A percentile compares a stretch with the other conserved stretches of the same genome.
These are phyloP conservation scores for Neonothopanus nambi DNA, from an alignment of 1,284 basidiomycete genomes.

Conservation along the genomic window DNA sequence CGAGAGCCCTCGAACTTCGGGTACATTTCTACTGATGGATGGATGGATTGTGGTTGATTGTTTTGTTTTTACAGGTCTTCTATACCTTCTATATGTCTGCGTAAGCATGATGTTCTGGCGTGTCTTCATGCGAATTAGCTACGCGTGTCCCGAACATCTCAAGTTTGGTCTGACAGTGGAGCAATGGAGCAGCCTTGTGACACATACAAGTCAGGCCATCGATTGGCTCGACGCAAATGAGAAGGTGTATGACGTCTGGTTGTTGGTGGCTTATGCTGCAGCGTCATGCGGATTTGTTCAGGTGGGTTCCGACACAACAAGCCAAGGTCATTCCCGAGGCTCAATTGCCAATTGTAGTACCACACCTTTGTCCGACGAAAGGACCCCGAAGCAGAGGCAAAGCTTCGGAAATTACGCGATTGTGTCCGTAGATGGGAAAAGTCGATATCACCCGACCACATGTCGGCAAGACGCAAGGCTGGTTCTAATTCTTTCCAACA, in stretches of 20 bases:
- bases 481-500: slow-evolving; percentile 32
- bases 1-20: slow-evolving; percentile 61
- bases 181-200: slow-evolving; percentile 76
- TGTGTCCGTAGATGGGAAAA: slow-evolving; percentile 84
- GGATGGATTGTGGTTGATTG: neutral
- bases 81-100: slow-evolving; percentile 86
- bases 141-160: slow-evolving; percentile 82
- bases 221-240: slow-evolving; percentile 89
- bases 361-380: slow-evolving; percentile 89
- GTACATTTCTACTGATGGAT: slow-evolving; percentile 38
- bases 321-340: neutral
- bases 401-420: slow-evolving; percentile 79
- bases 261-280: slow-evolving; percentile 85
- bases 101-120: slow-evolving; percentile 91
- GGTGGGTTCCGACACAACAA: slow-evolving; percentile 56
- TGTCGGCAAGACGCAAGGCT: slow-evolving; percentile 87
- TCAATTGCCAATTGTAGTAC: slow-evolving; percentile 53
- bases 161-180: slow-evolving; percentile 81
- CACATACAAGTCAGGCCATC: slow-evolving; percentile 77
- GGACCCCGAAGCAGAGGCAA: slow-evolving; percentile 72
- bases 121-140: slow-evolving; percentile 93
- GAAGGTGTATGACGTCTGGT: slow-evolving; percentile 81
- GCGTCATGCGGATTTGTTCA: slow-evolving; percentile 90
- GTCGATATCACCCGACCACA: slow-evolving; percentile 79
- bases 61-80: slow-evolving; percentile 53